Evolutionary conservation across 1,139 yeast genomes (phyloP).

Genomic region (Candida buenavistaensis): DNA sequence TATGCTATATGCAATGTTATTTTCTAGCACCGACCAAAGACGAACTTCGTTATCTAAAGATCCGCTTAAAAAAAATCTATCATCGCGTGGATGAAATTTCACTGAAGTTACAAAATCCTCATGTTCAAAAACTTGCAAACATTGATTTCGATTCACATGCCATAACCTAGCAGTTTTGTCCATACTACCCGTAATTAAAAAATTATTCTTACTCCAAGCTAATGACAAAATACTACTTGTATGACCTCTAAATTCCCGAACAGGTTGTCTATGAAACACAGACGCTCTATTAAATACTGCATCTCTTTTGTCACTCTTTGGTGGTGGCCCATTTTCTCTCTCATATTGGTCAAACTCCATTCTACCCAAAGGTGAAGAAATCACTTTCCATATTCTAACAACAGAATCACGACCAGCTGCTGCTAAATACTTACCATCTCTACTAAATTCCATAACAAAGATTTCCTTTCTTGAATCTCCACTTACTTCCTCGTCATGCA

Average conservation of each 20-base stretch:
- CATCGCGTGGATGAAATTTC: conserved; percentile 83
- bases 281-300: conserved; percentile 57
- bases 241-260: conserved; percentile 65
- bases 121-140: conserved; percentile 68
- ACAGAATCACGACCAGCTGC: conserved; percentile 76
- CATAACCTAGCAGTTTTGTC: conserved; percentile 82
- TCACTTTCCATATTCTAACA: conserved; percentile 77
- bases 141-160: conserved; percentile 71
- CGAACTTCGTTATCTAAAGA: conserved; percentile 78
- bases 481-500: conserved; percentile 6
- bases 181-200: conserved; percentile 78
- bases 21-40: conserved; percentile 81
- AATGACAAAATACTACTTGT: conserved; percentile 65
- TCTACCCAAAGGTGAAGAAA: conserved; percentile 66
- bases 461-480: conserved; percentile 43
- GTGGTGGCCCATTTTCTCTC: conserved; percentile 13
- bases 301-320: conserved; percentile 14
- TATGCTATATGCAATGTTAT: conserved; percentile 31
- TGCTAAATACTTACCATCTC: conserved; percentile 80
- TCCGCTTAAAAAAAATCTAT: conserved; percentile 82
- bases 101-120: conserved; percentile 83
- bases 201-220: conserved; percentile 89
- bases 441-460: conserved; percentile 72
- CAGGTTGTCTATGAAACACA: conserved; percentile 73
- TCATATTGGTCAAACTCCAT: conserved; percentile 34